Conservation (phyloP, 352 stramenopile genomes). For the Phytophthora megakarya region DNA sequence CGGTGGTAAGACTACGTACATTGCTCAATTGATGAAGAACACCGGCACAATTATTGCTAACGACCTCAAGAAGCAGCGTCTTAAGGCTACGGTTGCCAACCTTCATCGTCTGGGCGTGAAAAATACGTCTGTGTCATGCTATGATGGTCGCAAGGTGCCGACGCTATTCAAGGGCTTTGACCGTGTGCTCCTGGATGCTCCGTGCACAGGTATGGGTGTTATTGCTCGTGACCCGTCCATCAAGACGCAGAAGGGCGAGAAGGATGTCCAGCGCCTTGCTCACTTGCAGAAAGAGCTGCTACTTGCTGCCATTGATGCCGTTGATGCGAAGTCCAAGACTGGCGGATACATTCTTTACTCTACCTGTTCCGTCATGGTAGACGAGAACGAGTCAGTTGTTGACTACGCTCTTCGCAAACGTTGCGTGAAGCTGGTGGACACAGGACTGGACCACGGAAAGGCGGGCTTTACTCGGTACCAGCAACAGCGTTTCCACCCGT, state of each 20-base stretch:
- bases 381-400: slow-evolving; percentile 97
- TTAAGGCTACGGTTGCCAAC: slow-evolving; percentile 98
- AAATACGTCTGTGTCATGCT: slow-evolving; percentile 98
- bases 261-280: slow-evolving; percentile 89
- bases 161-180: slow-evolving; percentile 97
- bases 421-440: slow-evolving; percentile 98
- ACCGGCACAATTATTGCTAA: slow-evolving; percentile 98
- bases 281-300: slow-evolving; percentile 99
- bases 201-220: slow-evolving; percentile 98
- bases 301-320: slow-evolving; percentile 97
- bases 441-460: slow-evolving; percentile 97
- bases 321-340: slow-evolving; percentile 96
- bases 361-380: slow-evolving; percentile 96
- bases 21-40: slow-evolving; percentile 99
- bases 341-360: slow-evolving; percentile 99
- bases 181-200: slow-evolving; percentile 98
- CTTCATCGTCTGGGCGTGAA: slow-evolving; percentile 98
- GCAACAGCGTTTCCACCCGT: slow-evolving; percentile 98
- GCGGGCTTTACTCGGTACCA: slow-evolving; percentile 93
- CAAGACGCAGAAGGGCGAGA: slow-evolving; percentile 97
- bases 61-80: slow-evolving; percentile 97
- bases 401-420: slow-evolving; percentile 99
- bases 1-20: slow-evolving; percentile 99
- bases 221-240: slow-evolving; percentile 98
- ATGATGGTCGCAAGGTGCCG: slow-evolving; percentile 96